phyloP scores from a whole-genome alignment of 1,284 basidiomycete genomes.

The Sporisorium graminicola region DNA sequence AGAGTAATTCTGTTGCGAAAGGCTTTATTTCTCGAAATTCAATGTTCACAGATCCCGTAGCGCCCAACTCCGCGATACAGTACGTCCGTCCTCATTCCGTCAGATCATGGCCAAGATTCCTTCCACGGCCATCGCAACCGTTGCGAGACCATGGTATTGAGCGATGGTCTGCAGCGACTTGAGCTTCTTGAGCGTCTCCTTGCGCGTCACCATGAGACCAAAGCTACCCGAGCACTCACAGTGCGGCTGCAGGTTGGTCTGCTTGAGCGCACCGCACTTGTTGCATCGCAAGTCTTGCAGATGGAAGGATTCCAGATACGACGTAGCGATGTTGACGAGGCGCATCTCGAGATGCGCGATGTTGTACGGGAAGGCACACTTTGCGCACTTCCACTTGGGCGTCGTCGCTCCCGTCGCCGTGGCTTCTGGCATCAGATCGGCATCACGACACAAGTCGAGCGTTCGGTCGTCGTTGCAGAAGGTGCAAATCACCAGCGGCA shows the following conservation, averaged over 20 bases:
- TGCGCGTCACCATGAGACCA: slow-evolving; percentile 54
- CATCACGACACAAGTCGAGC: slow-evolving; percentile 95
- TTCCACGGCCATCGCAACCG: slow-evolving; percentile 16
- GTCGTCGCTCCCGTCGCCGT: slow-evolving; percentile 23
- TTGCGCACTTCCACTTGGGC: slow-evolving; percentile 68
- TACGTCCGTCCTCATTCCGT: too few relatives aligned
- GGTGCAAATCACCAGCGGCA: slow-evolving; percentile 89
- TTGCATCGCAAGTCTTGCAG: slow-evolving; percentile 85
- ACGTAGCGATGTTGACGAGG: slow-evolving; percentile 81
- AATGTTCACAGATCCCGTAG: too few relatives aligned
- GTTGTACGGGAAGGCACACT: slow-evolving; percentile 90
- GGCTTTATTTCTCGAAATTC: too few relatives aligned
- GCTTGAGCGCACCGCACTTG: slow-evolving; percentile 88
- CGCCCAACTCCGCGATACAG: too few relatives aligned
- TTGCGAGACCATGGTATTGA: slow-evolving; percentile 47
- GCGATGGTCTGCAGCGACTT: slow-evolving; percentile 49
- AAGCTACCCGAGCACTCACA: slow-evolving; percentile 82
- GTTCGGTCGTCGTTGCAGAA: slow-evolving; percentile 90
- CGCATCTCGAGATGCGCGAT: slow-evolving; percentile 85
- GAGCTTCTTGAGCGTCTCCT: slow-evolving; percentile 58
- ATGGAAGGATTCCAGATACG: slow-evolving; percentile 81
- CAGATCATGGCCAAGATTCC: slow-evolving; percentile 27
- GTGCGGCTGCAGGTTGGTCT: slow-evolving; percentile 85
- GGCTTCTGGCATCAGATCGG: slow-evolving; percentile 78
- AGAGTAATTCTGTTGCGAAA: too few relatives aligned